Percentiles rank a stretch among this genome's conserved stretches.
Evolutionary conservation across 345 rosid species (phyloP).

Genomic region (Gossypium bickii): DNA sequence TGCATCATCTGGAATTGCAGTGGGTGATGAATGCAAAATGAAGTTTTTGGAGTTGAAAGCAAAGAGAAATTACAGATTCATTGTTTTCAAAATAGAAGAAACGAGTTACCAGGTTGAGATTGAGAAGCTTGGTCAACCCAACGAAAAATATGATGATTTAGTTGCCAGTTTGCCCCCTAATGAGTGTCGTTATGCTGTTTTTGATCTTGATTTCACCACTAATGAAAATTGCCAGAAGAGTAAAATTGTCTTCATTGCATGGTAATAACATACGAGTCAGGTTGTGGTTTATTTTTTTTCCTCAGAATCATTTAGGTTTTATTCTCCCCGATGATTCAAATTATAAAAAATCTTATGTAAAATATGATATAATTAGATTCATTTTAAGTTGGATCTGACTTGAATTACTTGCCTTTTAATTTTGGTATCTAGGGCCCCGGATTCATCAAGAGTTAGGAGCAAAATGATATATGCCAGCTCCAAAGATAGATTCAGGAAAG

Average conservation of each 20-base stretch:
- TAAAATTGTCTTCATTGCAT: conserved; percentile 74
- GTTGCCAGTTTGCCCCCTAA: conserved; percentile 40
- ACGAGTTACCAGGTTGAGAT: conserved; percentile 46
- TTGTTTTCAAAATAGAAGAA: conserved; percentile 76
- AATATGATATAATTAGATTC: too few relatives aligned
- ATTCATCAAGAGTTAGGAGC: conserved; percentile 55
- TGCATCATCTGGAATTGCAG: conserved; percentile 70
- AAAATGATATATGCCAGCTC: conserved; percentile 85
- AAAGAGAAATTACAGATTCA: conserved; percentile 59
- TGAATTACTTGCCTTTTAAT: neutral
- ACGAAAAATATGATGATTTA: conserved; percentile 50
- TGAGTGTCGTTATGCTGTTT: conserved; percentile 76
- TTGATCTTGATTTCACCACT: conserved; percentile 64
- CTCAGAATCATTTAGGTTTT: too few relatives aligned
- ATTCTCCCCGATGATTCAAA: too few relatives aligned
- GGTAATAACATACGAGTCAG: conserved; percentile 28
- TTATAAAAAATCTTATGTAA: too few relatives aligned
- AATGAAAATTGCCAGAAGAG: conserved; percentile 72
- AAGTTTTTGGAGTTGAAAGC: conserved; percentile 66
- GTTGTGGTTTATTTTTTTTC: too few relatives aligned
- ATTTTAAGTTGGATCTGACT: too few relatives aligned
- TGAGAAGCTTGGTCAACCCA: conserved; percentile 55
- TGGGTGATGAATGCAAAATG: conserved; percentile 62
- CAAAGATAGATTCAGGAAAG: conserved; percentile 72
- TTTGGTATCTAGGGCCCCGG: conserved; percentile 49